phyloP scores from a whole-genome alignment of 202 grass and related monocot species.

The Setaria italica region DNA sequence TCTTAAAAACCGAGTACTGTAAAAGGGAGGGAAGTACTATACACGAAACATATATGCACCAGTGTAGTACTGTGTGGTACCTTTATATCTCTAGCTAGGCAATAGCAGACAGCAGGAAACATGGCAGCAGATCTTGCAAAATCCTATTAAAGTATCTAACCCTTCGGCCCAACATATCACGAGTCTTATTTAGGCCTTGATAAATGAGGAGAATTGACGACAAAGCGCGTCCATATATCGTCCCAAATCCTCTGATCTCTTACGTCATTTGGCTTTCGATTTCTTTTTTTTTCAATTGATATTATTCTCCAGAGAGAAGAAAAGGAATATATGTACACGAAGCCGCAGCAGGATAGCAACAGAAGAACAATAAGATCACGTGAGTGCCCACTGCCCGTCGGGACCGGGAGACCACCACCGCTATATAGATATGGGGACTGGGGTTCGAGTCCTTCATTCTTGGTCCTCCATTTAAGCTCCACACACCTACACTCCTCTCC shows the following conservation, averaged over 20 bases:
- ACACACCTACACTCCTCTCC: neutral
- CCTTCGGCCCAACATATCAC: neutral
- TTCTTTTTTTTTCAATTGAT: neutral
- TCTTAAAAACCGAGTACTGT: too few relatives aligned
- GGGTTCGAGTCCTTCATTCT: conserved; percentile 52
- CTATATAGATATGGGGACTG: conserved; percentile 51
- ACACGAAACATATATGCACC: too few relatives aligned
- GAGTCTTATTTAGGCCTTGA: neutral
- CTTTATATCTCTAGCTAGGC: too few relatives aligned
- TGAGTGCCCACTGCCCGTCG: conserved; percentile 33
- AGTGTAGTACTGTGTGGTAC: too few relatives aligned
- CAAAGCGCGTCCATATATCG: neutral
- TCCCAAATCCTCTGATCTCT: neutral
- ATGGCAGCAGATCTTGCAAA: neutral
- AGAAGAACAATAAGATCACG: conserved; percentile 58
- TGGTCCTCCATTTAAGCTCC: conserved; percentile 62
- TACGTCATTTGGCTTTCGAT: neutral
- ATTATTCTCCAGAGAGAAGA: neutral
- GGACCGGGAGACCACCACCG: conserved; percentile 45
- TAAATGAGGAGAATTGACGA: neutral
- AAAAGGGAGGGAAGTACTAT: too few relatives aligned
- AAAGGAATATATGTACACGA: neutral
- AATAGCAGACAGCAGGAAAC: neutral
- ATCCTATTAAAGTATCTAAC: neutral
- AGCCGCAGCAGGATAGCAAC: conserved; percentile 37